These are phyloP conservation scores for Ceratocystis variospora DNA, from an alignment of 2,329 filamentous ascomycete species.

Conservation along the genomic window DNA sequence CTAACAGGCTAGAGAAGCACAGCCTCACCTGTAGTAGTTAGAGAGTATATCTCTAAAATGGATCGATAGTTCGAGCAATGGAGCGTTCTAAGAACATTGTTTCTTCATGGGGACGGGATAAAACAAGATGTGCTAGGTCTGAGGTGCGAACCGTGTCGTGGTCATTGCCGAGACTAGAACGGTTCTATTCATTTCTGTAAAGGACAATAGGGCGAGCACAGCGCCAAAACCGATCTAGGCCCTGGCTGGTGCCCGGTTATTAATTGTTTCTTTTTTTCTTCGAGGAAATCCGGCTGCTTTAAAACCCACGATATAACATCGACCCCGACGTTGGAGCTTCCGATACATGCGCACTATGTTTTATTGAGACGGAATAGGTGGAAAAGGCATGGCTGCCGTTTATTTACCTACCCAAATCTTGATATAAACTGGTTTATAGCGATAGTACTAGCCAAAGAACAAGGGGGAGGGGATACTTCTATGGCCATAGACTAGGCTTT, in stretches of 20 bases:
- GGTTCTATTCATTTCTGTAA: neutral
- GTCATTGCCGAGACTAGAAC: conserved; percentile 3
- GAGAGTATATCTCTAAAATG: neutral
- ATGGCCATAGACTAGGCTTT: neutral
- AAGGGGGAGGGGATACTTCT: neutral
- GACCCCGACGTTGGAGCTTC: neutral
- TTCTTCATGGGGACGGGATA: neutral
- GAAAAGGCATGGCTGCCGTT: neutral
- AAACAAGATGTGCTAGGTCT: neutral
- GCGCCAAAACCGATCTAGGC: neutral
- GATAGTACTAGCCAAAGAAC: neutral
- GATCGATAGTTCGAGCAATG: conserved; percentile 3
- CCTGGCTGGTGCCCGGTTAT: neutral
- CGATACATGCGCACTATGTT: neutral
- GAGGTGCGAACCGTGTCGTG: neutral
- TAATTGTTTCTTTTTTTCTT: neutral
- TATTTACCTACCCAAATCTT: neutral
- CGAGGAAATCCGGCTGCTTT: neutral
- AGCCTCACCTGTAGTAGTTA: neutral
- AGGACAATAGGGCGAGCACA: neutral
- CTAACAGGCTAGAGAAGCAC: neutral
- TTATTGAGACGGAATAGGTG: neutral
- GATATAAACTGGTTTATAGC: neutral
- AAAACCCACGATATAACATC: neutral
- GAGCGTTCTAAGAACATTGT: conserved; percentile 3